A percentile compares a stretch with the other conserved stretches of the same genome.
phyloP scores from a whole-genome alignment of 2,329 filamentous ascomycete genomes.

The Graphiopsis chlorocephala region DNA sequence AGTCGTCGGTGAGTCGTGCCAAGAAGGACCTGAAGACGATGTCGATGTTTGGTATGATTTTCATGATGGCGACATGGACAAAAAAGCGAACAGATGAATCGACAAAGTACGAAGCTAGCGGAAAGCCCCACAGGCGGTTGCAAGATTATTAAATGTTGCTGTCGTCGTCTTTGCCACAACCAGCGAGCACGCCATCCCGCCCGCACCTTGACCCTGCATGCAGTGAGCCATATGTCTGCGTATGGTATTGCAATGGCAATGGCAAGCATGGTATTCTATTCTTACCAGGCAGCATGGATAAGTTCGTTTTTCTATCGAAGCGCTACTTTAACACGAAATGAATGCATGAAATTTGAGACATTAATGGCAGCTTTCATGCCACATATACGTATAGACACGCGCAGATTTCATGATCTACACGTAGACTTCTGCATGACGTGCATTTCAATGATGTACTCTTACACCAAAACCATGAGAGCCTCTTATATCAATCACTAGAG shows the following conservation, averaged over 20 bases:
- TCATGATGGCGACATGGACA: conserved; percentile 2
- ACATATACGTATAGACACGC: too few relatives aligned
- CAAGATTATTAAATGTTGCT: conserved; percentile 6
- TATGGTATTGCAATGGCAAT: neutral
- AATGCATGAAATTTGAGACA: too few relatives aligned
- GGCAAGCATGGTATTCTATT: neutral
- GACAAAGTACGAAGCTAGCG: neutral
- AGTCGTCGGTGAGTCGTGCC: neutral
- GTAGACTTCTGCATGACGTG: neutral
- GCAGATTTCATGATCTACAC: too few relatives aligned
- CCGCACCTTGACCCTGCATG: conserved; percentile 4
- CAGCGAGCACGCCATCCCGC: conserved; percentile 9
- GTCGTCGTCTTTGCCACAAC: neutral
- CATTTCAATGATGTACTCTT: neutral
- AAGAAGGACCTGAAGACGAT: neutral
- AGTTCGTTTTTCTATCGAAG: too few relatives aligned
- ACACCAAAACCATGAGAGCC: neutral
- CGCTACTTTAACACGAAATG: too few relatives aligned
- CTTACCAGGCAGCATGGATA: too few relatives aligned
- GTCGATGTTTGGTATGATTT: neutral
- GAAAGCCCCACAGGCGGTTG: conserved; percentile 6
- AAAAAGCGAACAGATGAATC: neutral
- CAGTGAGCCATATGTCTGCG: neutral
- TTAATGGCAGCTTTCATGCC: too few relatives aligned
- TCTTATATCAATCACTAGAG: neutral